phyloP scores from a whole-genome alignment of 331 rosid species.

The Spiraea crenata region DNA sequence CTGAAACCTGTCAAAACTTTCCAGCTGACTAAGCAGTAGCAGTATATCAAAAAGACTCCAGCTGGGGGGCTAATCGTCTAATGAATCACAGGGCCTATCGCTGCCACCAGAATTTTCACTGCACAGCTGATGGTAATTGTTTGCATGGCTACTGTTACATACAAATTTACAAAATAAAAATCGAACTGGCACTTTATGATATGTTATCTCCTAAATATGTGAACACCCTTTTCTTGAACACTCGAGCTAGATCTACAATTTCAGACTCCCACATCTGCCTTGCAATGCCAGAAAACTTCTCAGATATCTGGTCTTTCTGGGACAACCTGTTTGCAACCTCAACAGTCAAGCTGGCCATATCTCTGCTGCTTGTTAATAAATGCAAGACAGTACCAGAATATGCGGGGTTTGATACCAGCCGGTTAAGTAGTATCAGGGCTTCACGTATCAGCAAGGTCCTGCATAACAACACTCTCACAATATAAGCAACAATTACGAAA shows the following conservation, averaged over 20 bases:
- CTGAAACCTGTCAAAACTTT: slow-evolving; percentile 9
- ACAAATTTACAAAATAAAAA: slow-evolving; percentile 23
- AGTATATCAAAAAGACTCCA: neutral
- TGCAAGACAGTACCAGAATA: slow-evolving; percentile 58
- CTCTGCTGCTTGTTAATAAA: slow-evolving; percentile 55
- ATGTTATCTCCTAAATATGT: slow-evolving; percentile 55
- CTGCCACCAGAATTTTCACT: slow-evolving; percentile 9
- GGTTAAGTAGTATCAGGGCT: slow-evolving; percentile 77
- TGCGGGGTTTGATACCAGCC: slow-evolving; percentile 66
- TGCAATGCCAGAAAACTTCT: slow-evolving; percentile 36
- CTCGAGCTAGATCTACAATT: slow-evolving; percentile 63
- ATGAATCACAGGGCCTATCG: neutral
- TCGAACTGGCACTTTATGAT: slow-evolving; percentile 15
- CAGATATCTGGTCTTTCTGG: slow-evolving; percentile 31
- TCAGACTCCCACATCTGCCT: slow-evolving; percentile 58
- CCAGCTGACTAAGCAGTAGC: neutral
- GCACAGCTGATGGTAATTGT: neutral
- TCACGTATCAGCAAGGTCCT: slow-evolving; percentile 88
- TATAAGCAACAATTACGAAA: slow-evolving; percentile 23
- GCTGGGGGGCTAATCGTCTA: neutral
- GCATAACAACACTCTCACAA: slow-evolving; percentile 18
- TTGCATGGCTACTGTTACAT: neutral
- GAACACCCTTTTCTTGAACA: slow-evolving; percentile 65
- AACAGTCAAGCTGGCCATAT: slow-evolving; percentile 63
- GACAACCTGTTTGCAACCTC: slow-evolving; percentile 71